Percentiles rank a stretch among this genome's conserved stretches.
Conservation (phyloP, 345 rosid genomes). For the Luvunga scandens region DNA sequence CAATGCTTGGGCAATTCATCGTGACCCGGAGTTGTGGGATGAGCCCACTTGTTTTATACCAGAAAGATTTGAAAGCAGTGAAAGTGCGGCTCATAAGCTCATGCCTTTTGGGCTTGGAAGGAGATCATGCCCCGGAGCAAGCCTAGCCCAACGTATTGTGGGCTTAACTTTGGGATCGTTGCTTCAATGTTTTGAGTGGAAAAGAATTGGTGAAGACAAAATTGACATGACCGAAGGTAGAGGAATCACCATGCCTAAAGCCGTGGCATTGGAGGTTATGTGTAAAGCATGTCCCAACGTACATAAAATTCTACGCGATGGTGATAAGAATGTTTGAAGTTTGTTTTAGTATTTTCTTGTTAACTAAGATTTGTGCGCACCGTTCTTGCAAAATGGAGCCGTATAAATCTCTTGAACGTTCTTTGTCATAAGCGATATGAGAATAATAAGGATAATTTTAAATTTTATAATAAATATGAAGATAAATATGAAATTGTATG, state of each 20-base stretch:
- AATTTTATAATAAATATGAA: too few relatives aligned
- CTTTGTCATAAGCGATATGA: too few relatives aligned
- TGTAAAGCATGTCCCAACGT: constrained; percentile 5
- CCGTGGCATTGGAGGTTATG: constrained; percentile 10
- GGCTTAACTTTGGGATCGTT: constrained; percentile 22
- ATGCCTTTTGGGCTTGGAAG: constrained; percentile 46
- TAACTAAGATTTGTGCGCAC: too few relatives aligned
- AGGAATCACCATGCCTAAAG: constrained; percentile 18
- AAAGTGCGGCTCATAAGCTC: constrained; percentile 16
- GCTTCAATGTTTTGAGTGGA: constrained; percentile 34
- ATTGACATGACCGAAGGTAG: constrained; percentile 24
- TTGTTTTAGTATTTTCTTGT: too few relatives aligned
- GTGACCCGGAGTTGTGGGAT: constrained; percentile 49
- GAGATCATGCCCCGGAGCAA: constrained; percentile 29
- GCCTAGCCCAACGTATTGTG: constrained; percentile 15
- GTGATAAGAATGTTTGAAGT: neutral
- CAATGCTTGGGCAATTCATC: constrained; percentile 59
- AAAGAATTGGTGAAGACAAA: constrained; percentile 2
- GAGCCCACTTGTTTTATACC: constrained; percentile 45
- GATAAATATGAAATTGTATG: too few relatives aligned
- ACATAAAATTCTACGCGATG: neutral
- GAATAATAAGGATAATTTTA: too few relatives aligned
- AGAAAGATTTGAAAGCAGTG: constrained; percentile 38
- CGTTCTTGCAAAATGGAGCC: too few relatives aligned
- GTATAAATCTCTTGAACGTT: too few relatives aligned